Percentiles rank a stretch among this genome's conserved stretches.
Conservation (phyloP, 495 filamentous ascomycete species). For the Cenococcum geophilum region DNA sequence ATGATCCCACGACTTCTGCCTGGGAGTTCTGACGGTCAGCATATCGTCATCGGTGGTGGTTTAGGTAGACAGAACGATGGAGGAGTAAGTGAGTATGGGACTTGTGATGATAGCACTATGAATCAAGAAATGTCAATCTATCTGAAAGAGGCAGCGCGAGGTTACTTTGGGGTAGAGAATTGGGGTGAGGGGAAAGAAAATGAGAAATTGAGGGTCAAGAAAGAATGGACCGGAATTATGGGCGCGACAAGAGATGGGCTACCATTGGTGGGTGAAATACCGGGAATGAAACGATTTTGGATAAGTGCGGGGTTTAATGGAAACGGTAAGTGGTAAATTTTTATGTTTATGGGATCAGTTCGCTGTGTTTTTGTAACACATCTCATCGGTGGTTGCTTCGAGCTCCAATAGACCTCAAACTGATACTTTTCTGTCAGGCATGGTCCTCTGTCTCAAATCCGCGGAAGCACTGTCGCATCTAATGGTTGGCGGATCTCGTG, state of each 20-base stretch:
- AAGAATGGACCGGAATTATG: constrained; percentile 61
- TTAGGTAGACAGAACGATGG: constrained; percentile 44
- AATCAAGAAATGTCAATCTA: constrained; percentile 52
- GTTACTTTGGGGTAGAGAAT: constrained; percentile 49
- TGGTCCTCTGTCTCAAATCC: constrained; percentile 53
- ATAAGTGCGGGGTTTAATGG: constrained; percentile 50
- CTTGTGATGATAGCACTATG: constrained; percentile 52
- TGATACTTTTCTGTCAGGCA: constrained; percentile 21
- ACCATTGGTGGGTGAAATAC: constrained; percentile 46
- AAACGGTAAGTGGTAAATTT: constrained; percentile 39
- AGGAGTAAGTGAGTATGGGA: constrained; percentile 49
- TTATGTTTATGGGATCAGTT: no score
- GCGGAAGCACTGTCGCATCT: constrained; percentile 49
- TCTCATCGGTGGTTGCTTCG: not conserved
- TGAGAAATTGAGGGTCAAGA: constrained; percentile 51
- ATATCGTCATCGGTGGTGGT: constrained; percentile 68
- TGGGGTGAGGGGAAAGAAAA: constrained; percentile 57
- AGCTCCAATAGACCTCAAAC: not conserved
- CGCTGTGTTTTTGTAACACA: not conserved
- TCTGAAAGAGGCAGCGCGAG: constrained; percentile 42
- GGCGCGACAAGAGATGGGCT: constrained; percentile 51
- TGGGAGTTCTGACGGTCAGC: constrained; percentile 43
- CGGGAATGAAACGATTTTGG: constrained; percentile 45
- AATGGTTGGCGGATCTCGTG: constrained; percentile 40
- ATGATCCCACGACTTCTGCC: constrained; percentile 53